A percentile compares a stretch with the other conserved stretches of the same genome.
Conservation (phyloP, 495 filamentous ascomycete genomes). For the Aspergillus coremiiformis region DNA sequence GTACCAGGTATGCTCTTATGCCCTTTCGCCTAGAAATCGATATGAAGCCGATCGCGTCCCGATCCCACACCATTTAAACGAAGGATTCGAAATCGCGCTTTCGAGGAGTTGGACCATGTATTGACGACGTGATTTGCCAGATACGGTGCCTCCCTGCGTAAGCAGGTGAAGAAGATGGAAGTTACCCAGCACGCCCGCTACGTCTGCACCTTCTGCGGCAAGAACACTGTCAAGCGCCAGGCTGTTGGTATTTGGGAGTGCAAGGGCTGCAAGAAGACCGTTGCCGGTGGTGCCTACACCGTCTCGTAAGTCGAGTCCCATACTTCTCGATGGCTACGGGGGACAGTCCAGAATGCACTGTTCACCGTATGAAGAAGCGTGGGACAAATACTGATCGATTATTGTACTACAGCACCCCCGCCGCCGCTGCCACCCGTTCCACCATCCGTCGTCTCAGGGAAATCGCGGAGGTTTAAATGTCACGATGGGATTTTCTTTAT, state of each 20-base stretch:
- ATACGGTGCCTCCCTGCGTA: conserved; percentile 99
- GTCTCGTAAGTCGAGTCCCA: conserved; percentile 69
- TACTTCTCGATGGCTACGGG: not conserved
- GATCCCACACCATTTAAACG: conserved; percentile 11
- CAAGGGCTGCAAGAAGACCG: conserved; percentile 84
- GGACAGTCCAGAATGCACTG: not conserved
- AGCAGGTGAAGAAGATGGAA: conserved; percentile 99
- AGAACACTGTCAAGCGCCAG: conserved; percentile 85
- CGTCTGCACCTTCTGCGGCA: conserved; percentile 85
- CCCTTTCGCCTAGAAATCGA: conserved; percentile 18
- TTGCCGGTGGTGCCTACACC: conserved; percentile 94
- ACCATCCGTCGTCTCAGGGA: conserved; percentile 96
- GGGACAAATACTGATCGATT: conserved; percentile 19
- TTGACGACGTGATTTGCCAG: conserved; percentile 39
- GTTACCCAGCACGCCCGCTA: conserved; percentile 93
- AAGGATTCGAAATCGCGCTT: conserved; percentile 6
- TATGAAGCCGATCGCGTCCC: conserved; percentile 21
- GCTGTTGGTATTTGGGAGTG: conserved; percentile 96
- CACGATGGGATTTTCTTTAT: conserved; percentile 39
- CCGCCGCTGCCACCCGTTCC: conserved; percentile 91
- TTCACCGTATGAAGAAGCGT: not conserved
- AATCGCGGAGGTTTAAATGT: conserved; percentile 86
- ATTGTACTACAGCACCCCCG: conserved; percentile 64
- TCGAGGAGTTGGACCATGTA: conserved; percentile 13
- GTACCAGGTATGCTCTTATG: conserved; percentile 50